These are phyloP conservation scores for Coemansia sp. DNA, from an alignment of 192 early-diverging fungal species.

Conservation along the genomic window DNA sequence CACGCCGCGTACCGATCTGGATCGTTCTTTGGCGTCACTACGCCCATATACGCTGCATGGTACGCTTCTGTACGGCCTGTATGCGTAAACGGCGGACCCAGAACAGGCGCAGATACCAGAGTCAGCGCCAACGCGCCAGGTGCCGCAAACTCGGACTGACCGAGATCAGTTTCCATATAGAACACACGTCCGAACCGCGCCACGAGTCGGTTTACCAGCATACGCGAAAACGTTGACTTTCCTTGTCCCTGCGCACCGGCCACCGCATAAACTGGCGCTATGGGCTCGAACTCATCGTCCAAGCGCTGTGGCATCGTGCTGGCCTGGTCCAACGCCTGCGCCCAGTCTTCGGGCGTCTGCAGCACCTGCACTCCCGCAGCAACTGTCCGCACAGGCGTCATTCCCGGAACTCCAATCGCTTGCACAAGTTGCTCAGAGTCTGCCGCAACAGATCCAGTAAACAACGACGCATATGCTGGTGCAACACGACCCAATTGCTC, in stretches of 20 bases:
- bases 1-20: conserved; percentile 79
- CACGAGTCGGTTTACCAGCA: conserved; percentile 74
- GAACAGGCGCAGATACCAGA: conserved; percentile 64
- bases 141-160: conserved; percentile 87
- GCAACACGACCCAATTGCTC: conserved; percentile 35
- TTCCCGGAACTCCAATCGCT: not conserved
- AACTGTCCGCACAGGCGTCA: conserved; percentile 16
- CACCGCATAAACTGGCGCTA: conserved; percentile 60
- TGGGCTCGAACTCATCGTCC: conserved; percentile 34
- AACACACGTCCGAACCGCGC: conserved; percentile 68
- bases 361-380: conserved; percentile 41
- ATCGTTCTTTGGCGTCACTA: conserved; percentile 70
- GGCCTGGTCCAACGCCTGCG: conserved; percentile 26
- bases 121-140: conserved; percentile 79
- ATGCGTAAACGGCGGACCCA: conserved; percentile 87
- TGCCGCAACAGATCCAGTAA: not conserved
- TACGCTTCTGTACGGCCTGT: conserved; percentile 55
- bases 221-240: conserved; percentile 85
- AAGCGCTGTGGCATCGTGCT: conserved; percentile 24
- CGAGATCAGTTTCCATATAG: conserved; percentile 89
- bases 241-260: conserved; percentile 82
- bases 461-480: conserved; percentile 25
- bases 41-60: conserved; percentile 74
- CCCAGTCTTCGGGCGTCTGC: conserved; percentile 41
- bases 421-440: not conserved